Base-by-base conservation (phyloP, 805 yeast species). In the Suhomyces emberorum region DNA sequence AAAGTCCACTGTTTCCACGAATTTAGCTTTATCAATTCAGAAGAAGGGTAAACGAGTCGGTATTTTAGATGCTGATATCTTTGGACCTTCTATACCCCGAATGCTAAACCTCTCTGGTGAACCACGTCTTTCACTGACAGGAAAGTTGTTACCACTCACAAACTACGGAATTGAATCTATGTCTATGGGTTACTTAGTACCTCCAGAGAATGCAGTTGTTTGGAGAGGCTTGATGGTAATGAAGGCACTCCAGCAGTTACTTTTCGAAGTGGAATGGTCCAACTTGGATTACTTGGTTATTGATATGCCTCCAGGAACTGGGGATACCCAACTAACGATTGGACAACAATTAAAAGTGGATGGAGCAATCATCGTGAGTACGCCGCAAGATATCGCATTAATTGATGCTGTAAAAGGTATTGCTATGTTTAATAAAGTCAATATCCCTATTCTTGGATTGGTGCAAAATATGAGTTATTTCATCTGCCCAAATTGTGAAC, bases 251-350 rank as follows among this genome's bases (percentile, higher is more conserved):
- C 88, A 87, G 48, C 95, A 87, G 51, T 67, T 87, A n/a, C 54
- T 87, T 7, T 87, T 82, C 48, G 95, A 87, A 37, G 95, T 87
- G 1, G 74, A 79, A 30, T 87, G 95, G 95, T 65, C 68, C 18
- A 52, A 57, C 4, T 54, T 86, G 29, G 95, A 87, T 52, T 70
- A 79, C 15, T 62, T 87, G 32, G 81, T 87, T 1, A 65, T 87
- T 8, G 95, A 87, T 49, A 74, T 87, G 84, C 95, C 95, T 0
- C 95, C 95, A 0, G 95, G 95, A 2, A 87, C 95, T 0, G 95
- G 95, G 14, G 95, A 87, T 54, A 81, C 85, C 0, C 95, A 87
- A 51, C 66, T 87, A 37, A 83, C 95, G 0, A 68, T 87, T n/a
- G 79, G 88, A 18, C 95, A 87, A 57, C 83, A 79, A 48, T 55